A percentile compares a stretch with the other conserved stretches of the same genome.
phyloP scores from a whole-genome alignment of 176 grass and related monocot genomes.

The Poa pratensis region DNA sequence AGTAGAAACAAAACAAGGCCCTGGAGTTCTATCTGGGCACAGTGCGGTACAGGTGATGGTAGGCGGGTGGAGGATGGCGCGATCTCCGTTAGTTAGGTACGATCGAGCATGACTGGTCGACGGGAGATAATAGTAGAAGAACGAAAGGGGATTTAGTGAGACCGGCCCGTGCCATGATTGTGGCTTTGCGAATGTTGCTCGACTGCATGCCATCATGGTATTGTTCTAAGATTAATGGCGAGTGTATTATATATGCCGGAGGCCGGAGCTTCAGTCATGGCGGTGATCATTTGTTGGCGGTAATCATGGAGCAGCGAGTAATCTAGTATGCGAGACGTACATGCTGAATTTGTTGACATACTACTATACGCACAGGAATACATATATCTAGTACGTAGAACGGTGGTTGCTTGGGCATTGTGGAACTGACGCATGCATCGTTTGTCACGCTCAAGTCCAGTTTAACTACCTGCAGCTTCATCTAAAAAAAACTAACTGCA shows the following conservation, averaged over 20 bases:
- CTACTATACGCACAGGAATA: too few relatives aligned
- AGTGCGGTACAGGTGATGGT: neutral
- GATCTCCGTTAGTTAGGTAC: constrained; percentile 23
- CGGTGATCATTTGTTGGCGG: neutral
- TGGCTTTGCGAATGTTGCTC: constrained; percentile 45
- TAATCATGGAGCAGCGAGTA: neutral
- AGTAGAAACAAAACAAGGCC: constrained; percentile 17
- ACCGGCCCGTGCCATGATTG: constrained; percentile 31
- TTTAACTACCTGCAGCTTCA: too few relatives aligned
- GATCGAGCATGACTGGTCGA: neutral
- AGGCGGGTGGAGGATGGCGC: neutral
- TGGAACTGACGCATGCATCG: too few relatives aligned
- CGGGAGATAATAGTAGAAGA: neutral
- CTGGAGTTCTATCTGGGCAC: neutral
- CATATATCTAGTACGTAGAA: too few relatives aligned
- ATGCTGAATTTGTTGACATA: too few relatives aligned
- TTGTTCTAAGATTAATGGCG: neutral
- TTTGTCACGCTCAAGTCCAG: too few relatives aligned
- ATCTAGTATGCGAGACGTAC: too few relatives aligned
- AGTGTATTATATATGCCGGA: neutral
- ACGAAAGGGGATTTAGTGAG: neutral
- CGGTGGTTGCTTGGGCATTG: too few relatives aligned
- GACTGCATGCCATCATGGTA: constrained; percentile 11
- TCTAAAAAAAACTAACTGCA: too few relatives aligned
- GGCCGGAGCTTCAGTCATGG: neutral